Evolutionary conservation across 208 protist species (phyloP).

Genomic region (Endotrypanum monterogeii): DNA sequence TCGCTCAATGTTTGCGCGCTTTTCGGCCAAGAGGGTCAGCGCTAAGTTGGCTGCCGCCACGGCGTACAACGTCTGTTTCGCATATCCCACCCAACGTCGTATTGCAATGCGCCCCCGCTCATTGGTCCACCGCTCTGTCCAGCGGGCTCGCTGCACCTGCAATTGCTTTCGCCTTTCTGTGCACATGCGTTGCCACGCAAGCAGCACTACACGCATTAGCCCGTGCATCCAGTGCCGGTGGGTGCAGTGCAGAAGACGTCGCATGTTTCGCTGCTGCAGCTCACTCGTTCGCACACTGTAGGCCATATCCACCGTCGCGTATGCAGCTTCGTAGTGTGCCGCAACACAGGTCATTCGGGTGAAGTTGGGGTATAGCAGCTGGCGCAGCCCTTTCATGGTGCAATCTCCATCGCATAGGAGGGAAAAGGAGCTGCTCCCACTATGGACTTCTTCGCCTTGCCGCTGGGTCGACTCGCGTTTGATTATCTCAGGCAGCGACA

Average conservation of each 20-base stretch:
- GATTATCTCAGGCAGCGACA: background rate
- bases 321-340: slow-evolving; percentile 63
- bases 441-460: background rate
- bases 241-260: slow-evolving; percentile 53
- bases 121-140: slow-evolving; percentile 52
- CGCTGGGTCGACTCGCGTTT: background rate
- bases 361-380: slow-evolving; percentile 47
- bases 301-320: slow-evolving; percentile 39
- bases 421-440: background rate
- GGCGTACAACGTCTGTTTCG: slow-evolving; percentile 39
- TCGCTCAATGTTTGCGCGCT: slow-evolving; percentile 37
- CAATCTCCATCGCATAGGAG: background rate
- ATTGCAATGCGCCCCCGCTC: slow-evolving; percentile 50
- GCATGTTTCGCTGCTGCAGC: slow-evolving; percentile 60
- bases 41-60: slow-evolving; percentile 44
- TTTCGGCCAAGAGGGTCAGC: slow-evolving; percentile 38
- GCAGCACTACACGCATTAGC: slow-evolving; percentile 58
- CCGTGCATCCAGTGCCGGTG: slow-evolving; percentile 58
- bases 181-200: slow-evolving; percentile 59
- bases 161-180: slow-evolving; percentile 47
- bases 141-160: slow-evolving; percentile 63
- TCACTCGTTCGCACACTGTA: slow-evolving; percentile 46
- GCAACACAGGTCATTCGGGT: slow-evolving; percentile 75
- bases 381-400: slow-evolving; percentile 5
- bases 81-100: slow-evolving; percentile 64